Evolutionary conservation across 768 basidiomycete genomes (phyloP).

Genomic region (Pluteus cervinus): DNA sequence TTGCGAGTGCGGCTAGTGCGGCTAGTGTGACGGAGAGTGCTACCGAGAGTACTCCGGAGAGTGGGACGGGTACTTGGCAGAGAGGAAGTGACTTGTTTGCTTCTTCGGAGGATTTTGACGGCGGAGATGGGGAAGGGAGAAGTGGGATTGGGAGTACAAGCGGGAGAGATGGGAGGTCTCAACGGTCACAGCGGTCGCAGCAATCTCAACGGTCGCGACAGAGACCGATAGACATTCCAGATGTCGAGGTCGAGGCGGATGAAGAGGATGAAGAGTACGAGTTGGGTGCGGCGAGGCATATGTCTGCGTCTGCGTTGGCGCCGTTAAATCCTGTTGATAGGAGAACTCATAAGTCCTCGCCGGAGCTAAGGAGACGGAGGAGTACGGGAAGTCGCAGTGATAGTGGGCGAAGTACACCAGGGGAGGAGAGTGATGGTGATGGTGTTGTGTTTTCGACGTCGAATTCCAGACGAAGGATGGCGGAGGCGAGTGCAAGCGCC

Average conservation of each 20-base stretch:
- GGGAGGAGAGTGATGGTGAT: slow-evolving; percentile 17
- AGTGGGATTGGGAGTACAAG: slow-evolving; percentile 7
- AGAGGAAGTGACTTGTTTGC: slow-evolving; percentile 7
- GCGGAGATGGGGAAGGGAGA: slow-evolving; percentile 4
- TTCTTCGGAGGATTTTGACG: slow-evolving; percentile 6
- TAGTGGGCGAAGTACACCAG: no score
- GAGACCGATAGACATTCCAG: slow-evolving; percentile 4
- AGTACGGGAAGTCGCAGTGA: no score
- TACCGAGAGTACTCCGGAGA: neutral
- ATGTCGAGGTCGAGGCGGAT: slow-evolving; percentile 8
- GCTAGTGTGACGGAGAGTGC: slow-evolving; percentile 19
- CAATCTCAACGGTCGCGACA: no score
- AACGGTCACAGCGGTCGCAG: no score
- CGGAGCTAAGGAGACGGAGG: no score
- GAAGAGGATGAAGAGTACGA: slow-evolving; percentile 11
- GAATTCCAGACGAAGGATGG: no score
- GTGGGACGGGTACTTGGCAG: slow-evolving; percentile 3
- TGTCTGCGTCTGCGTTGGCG: no score
- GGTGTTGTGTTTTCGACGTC: slow-evolving; percentile 28
- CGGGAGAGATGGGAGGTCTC: slow-evolving; percentile 11
- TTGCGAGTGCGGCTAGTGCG: slow-evolving; percentile 38
- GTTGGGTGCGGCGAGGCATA: no score
- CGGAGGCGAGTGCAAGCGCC: slow-evolving; percentile 1
- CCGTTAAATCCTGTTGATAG: no score
- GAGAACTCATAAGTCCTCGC: no score